Base-by-base conservation (phyloP, 106 monocot species). In the Allium sativum region DNA sequence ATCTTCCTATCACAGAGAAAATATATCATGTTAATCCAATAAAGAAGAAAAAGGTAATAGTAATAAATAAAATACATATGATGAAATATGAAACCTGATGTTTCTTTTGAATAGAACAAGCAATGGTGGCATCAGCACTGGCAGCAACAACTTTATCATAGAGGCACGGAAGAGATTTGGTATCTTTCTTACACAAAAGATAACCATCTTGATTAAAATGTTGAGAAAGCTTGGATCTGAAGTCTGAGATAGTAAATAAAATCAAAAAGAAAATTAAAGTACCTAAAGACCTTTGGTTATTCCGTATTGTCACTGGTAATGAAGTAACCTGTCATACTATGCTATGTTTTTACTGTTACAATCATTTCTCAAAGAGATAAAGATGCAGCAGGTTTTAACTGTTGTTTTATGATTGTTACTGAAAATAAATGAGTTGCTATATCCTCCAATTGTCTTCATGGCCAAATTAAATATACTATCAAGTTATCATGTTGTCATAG, bases 101-200 rank as follows among this genome's bases (percentile, higher is more conserved):
- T 63, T 77, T 93, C 66, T 78, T 91, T 65, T 82, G 79, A 77
- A 64, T 56, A 59, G 75, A 78, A 53, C 70, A 50, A 43, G 21
- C 62, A 58, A 78, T 76, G 12, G 96, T 84, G 65, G 84, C 91
- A 71, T 74, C 78, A 51, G 87, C 87, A 65, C 91, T 91, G 15
- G 91, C 79, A 46, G 96, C 96, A 71, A 96, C 82, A 68, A 96
- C 90, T 80, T 88, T 81, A 70, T 96, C 91, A 78, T 96, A 91
- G 71, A 96, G 91, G 76, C 62, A 76, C 21, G 96, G 96, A 48
- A 84, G 65, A 76, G 84, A 85, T 61, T 96, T 74, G 87, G 80
- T 70, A 88, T 74, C 73, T 91, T 95, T 68, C 48, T 61, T 40
- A 54, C 69, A 48, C 12, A 66, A 21, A 66, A 46, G 42, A 50